These are phyloP conservation scores for Cercospora citrullina DNA, from an alignment of 2,329 filamentous ascomycete species.

Conservation along the genomic window DNA sequence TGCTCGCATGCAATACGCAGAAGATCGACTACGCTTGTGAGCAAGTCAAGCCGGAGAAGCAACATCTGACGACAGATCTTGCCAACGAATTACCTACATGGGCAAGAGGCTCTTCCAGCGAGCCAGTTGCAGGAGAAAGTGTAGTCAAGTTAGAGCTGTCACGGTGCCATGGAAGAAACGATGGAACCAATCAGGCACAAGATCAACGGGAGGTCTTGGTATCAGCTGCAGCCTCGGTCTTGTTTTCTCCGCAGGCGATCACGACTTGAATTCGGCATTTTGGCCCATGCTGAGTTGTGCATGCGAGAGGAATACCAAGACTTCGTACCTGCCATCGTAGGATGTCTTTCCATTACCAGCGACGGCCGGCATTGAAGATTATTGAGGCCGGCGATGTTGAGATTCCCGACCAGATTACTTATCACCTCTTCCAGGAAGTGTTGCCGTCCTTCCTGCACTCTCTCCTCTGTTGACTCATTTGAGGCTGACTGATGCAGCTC, in stretches of 20 bases:
- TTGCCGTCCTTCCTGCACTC: not conserved
- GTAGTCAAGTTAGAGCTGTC: conserved; percentile 13
- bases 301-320: not conserved
- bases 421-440: not conserved
- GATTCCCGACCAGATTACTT: not conserved
- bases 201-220: not conserved
- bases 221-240: not conserved
- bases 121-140: not conserved
- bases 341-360: not conserved
- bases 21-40: not conserved
- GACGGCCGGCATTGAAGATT: not conserved
- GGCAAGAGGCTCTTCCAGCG: not conserved
- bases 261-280: not conserved
- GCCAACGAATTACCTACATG: not conserved
- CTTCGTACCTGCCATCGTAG: not conserved
- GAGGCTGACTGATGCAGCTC: not conserved
- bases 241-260: not conserved
- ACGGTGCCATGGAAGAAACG: conserved; percentile 12
- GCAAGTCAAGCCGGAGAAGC: conserved; percentile 4
- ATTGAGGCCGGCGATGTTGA: not conserved
- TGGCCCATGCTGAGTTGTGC: not conserved
- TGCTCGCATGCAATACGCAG: not conserved
- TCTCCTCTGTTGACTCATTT: not conserved
- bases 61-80: not conserved
- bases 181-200: conserved; percentile 8